Conservation (phyloP, 192 early-diverging fungal species). For the Coemansia sp. region DNA sequence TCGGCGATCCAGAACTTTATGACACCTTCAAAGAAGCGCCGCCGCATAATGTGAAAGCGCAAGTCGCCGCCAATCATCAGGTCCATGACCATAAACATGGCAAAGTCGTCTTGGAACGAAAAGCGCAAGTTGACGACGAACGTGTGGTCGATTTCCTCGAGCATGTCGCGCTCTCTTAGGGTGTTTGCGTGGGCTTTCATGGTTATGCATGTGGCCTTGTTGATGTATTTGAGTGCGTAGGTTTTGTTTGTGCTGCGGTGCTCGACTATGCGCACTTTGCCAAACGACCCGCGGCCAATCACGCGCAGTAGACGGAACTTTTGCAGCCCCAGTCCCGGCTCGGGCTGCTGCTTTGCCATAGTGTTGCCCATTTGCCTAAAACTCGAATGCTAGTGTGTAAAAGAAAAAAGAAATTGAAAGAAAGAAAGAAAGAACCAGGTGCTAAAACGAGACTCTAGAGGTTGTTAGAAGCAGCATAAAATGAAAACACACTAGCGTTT, state of each 20-base stretch:
- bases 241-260: conserved; percentile 74
- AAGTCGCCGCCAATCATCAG: conserved; percentile 95
- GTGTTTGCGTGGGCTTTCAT: conserved; percentile 87
- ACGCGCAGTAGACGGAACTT: conserved; percentile 89
- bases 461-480: too few species aligned
- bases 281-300: conserved; percentile 95
- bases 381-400: background rate
- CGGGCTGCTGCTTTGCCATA: conserved; percentile 39
- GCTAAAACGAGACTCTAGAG: too few species aligned
- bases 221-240: conserved; percentile 97
- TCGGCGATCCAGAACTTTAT: conserved; percentile 90
- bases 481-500: too few species aligned
- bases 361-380: conserved; percentile 44
- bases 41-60: conserved; percentile 71
- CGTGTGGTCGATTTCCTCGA: conserved; percentile 83
- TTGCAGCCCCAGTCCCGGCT: conserved; percentile 58
- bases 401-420: background rate
- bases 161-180: conserved; percentile 81
- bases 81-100: conserved; percentile 92
- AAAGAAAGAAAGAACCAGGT: background rate
- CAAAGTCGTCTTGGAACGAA: conserved; percentile 93
- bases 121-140: conserved; percentile 90
- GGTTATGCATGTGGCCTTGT: conserved; percentile 87
- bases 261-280: conserved; percentile 94
- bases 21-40: conserved; percentile 70